These are phyloP conservation scores for Lasiodiplodia gonubiensis DNA, from an alignment of 2,329 filamentous ascomycete species.

Conservation along the genomic window DNA sequence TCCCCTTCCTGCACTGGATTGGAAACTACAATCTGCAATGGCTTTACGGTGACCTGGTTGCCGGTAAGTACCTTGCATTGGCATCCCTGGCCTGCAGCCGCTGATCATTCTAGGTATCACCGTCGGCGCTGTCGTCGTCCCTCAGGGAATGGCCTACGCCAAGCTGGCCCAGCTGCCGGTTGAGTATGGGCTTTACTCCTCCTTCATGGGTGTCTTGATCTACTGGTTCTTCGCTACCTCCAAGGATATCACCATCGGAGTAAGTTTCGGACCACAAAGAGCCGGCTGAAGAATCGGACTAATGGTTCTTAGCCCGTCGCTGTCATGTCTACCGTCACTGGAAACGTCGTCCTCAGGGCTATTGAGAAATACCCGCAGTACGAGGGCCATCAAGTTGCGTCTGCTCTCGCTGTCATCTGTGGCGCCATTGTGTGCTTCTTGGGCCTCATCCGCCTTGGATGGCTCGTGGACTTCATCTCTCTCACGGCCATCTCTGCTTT, in stretches of 20 bases:
- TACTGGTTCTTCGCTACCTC: conserved; percentile 99
- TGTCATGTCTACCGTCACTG: conserved; percentile 90
- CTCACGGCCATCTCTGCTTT: conserved; percentile 90
- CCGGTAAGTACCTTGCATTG: conserved; percentile 71
- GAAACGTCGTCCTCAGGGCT: conserved; percentile 76
- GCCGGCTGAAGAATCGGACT: not conserved
- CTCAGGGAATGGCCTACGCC: conserved; percentile 96
- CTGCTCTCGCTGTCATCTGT: conserved; percentile 76
- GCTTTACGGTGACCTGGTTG: conserved; percentile 85
- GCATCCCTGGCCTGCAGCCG: not conserved
- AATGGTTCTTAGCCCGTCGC: conserved; percentile 72
- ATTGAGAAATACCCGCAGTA: conserved; percentile 61
- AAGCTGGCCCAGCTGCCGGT: conserved; percentile 78
- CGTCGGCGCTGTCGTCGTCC: conserved; percentile 82
- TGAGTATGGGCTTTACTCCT: conserved; percentile 89
- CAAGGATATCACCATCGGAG: conserved; percentile 98
- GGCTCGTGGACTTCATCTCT: conserved; percentile 93
- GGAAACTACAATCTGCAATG: conserved; percentile 85
- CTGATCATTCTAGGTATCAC: conserved; percentile 62
- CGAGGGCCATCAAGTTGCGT: conserved; percentile 72
- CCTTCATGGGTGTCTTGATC: conserved; percentile 91
- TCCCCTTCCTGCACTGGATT: conserved; percentile 93
- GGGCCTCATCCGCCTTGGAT: conserved; percentile 80
- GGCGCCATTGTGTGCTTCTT: conserved; percentile 81
- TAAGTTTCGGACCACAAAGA: conserved; percentile 52